Conservation (phyloP, 345 rosid species). For the Stellera chamaejasme region DNA sequence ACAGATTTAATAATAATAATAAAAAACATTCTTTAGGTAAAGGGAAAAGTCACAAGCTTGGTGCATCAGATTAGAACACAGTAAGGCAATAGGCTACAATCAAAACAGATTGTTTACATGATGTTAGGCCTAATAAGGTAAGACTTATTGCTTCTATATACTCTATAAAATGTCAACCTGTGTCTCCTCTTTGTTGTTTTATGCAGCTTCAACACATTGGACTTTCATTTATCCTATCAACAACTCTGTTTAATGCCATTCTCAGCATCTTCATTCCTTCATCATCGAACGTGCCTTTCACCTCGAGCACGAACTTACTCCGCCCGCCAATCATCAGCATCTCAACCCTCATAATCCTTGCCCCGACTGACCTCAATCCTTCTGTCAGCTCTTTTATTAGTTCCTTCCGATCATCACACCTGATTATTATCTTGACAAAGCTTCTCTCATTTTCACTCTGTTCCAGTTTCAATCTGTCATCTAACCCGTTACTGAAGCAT, state of each 20-base stretch:
- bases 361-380: conserved; percentile 34
- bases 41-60: no score
- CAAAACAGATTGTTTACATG: no score
- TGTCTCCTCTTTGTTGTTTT: not conserved
- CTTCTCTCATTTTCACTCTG: conserved; percentile 13
- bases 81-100: no score
- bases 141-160: no score
- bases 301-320: conserved; percentile 33
- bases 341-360: conserved; percentile 42
- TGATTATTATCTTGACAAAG: conserved; percentile 31
- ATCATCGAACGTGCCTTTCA: conserved; percentile 37
- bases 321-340: conserved; percentile 53
- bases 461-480: conserved; percentile 28
- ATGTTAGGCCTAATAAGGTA: no score
- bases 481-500: conserved; percentile 28
- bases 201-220: not conserved
- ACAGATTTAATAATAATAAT: no score
- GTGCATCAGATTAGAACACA: no score
- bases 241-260: conserved; percentile 23
- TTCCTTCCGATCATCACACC: conserved; percentile 38
- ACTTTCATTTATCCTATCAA: not conserved
- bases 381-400: conserved; percentile 32
- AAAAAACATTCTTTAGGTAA: no score
- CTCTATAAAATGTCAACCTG: not conserved
- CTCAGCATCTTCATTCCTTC: conserved; percentile 32